Conservation (phyloP, 371 early-diverging fungal genomes). For the Mucor plumbeus region DNA sequence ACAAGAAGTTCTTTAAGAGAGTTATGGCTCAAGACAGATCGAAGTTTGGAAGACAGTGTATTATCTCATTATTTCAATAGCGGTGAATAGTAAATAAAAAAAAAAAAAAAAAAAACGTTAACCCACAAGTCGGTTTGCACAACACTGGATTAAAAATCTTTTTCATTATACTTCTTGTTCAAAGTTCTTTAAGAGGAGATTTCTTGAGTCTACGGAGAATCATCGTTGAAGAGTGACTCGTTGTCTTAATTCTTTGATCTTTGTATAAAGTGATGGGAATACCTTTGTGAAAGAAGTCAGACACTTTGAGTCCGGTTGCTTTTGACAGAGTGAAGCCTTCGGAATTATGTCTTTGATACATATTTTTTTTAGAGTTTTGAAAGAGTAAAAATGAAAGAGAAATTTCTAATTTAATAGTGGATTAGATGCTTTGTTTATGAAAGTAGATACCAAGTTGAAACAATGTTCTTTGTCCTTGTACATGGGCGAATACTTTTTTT, state of each 20-base stretch:
- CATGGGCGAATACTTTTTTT: no score
- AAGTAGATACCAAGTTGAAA: background rate
- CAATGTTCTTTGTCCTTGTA: no score
- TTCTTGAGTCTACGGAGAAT: conserved; percentile 35
- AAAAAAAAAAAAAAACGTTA: background rate
- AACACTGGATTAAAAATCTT: background rate
- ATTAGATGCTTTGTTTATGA: background rate
- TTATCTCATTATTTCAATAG: background rate
- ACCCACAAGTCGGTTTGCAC: conserved; percentile 17
- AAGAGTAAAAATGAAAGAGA: background rate
- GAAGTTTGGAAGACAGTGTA: background rate
- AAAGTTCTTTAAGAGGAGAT: conserved; percentile 16
- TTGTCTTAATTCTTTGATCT: conserved; percentile 20
- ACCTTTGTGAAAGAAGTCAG: conserved; percentile 27
- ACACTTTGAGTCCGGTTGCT: conserved; percentile 37
- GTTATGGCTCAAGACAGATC: conserved; percentile 2
- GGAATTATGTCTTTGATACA: conserved; percentile 35
- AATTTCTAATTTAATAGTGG: background rate
- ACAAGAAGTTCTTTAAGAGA: background rate
- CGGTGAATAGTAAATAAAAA: background rate
- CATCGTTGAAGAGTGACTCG: conserved; percentile 32
- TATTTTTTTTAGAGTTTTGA: background rate
- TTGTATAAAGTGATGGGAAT: conserved; percentile 9
- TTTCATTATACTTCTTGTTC: background rate
- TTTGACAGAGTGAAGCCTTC: conserved; percentile 27